Evolutionary conservation across 768 basidiomycete genomes (phyloP).

Genomic region (Leccinum aurantiacum): DNA sequence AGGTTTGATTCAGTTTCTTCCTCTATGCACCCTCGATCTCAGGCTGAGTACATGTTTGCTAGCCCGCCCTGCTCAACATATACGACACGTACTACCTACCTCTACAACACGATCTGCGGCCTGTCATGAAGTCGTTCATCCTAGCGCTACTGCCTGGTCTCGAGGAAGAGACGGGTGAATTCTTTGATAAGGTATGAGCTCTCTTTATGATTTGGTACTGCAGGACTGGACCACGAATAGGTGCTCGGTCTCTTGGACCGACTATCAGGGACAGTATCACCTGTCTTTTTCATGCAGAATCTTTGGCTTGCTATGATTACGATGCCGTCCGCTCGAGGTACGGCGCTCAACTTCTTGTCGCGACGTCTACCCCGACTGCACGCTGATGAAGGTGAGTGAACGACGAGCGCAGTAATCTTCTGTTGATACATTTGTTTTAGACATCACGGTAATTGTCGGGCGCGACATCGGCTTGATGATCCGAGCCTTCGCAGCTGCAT

Average conservation of each 20-base stretch:
- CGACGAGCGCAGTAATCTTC: not conserved
- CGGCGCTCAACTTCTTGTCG: conserved; percentile 84
- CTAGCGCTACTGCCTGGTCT: conserved; percentile 91
- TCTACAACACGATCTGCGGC: conserved; percentile 75
- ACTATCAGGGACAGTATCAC: conserved; percentile 80
- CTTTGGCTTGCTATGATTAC: conserved; percentile 94
- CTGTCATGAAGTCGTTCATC: conserved; percentile 92
- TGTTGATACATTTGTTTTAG: conserved; percentile 31
- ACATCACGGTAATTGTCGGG: conserved; percentile 72
- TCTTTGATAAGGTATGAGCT: conserved; percentile 77
- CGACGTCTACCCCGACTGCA: conserved; percentile 73
- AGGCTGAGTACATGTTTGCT: not conserved
- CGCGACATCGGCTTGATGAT: conserved; percentile 92
- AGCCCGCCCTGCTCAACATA: conserved; percentile 88
- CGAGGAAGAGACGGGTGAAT: conserved; percentile 97
- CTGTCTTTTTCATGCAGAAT: conserved; percentile 92
- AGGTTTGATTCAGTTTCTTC: conserved; percentile 47
- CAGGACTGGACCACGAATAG: conserved; percentile 38
- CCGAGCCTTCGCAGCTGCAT: conserved; percentile 82
- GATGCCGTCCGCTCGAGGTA: conserved; percentile 78
- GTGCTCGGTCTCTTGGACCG: conserved; percentile 79
- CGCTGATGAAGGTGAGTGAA: conserved; percentile 62
- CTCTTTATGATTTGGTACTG: not conserved
- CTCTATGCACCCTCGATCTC: not conserved
- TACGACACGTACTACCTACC: conserved; percentile 93